Conservation (phyloP, 176 grass and related monocot genomes). For the Hyparrhenia diplandra region DNA sequence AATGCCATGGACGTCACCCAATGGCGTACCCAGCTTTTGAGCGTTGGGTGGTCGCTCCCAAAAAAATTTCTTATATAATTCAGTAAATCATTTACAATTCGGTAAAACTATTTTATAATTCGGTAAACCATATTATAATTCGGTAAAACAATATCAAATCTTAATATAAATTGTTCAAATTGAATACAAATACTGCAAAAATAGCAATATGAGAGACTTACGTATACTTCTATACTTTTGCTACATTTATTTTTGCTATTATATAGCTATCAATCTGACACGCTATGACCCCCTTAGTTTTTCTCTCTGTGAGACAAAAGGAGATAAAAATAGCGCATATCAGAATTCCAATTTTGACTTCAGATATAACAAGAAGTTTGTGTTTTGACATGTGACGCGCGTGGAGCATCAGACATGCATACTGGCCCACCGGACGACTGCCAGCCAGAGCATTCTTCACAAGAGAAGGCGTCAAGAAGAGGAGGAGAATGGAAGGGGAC, state of each 20-base stretch:
- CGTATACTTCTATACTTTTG: neutral
- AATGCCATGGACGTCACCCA: no score
- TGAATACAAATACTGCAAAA: no score
- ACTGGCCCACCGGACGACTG: neutral
- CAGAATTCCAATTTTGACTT: neutral
- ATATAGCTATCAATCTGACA: neutral
- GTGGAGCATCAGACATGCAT: neutral
- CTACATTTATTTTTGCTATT: neutral
- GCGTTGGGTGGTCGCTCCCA: no score
- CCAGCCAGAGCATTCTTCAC: neutral
- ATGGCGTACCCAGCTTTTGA: no score
- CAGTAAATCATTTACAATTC: no score
- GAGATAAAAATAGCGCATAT: neutral
- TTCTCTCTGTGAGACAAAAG: neutral
- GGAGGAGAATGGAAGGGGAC: neutral
- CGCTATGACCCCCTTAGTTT: neutral
- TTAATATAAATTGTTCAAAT: no score
- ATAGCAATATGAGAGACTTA: no score
- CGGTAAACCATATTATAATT: no score
- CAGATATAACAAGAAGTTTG: constrained; percentile 25
- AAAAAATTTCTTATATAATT: no score
- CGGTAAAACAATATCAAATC: no score
- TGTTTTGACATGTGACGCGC: neutral
- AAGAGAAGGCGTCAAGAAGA: neutral
- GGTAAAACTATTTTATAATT: no score